These are phyloP conservation scores for Ogataea populi-albae DNA, from an alignment of 805 yeast genomes.

Conservation along the genomic window DNA sequence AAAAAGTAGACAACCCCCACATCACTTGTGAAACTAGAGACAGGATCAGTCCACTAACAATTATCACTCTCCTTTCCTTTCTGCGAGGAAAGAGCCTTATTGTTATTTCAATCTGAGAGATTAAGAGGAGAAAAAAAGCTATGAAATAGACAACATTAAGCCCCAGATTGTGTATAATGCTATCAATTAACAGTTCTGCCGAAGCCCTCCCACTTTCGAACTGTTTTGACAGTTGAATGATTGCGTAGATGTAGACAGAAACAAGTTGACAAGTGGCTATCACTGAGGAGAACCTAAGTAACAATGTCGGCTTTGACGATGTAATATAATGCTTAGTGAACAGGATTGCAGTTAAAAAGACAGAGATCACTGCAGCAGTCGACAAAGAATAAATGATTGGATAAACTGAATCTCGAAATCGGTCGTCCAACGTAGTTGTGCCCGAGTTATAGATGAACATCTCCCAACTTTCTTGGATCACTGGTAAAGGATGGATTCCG, in stretches of 20 bases:
- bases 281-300: slow-evolving; percentile 48
- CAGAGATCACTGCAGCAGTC: slow-evolving; percentile 61
- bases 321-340: slow-evolving; percentile 51
- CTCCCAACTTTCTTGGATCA: slow-evolving; percentile 48
- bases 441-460: slow-evolving; percentile 33
- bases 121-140: slow-evolving; percentile 53
- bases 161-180: slow-evolving; percentile 41
- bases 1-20: slow-evolving; percentile 66
- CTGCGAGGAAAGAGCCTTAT: slow-evolving; percentile 66
- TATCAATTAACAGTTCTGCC: slow-evolving; percentile 43
- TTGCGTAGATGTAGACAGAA: slow-evolving; percentile 46
- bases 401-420: slow-evolving; percentile 53
- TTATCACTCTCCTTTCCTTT: slow-evolving; percentile 62
- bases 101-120: slow-evolving; percentile 69
- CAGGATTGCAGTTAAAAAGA: slow-evolving; percentile 60
- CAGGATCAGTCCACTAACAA: slow-evolving; percentile 54
- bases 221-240: slow-evolving; percentile 46
- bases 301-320: slow-evolving; percentile 55
- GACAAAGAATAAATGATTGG: slow-evolving; percentile 62
- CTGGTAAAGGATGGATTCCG: slow-evolving; percentile 38
- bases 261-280: slow-evolving; percentile 55
- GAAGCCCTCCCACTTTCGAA: slow-evolving; percentile 41
- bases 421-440: slow-evolving; percentile 33
- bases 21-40: slow-evolving; percentile 57
- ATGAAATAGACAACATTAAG: slow-evolving; percentile 58